phyloP scores from a whole-genome alignment of 2,329 filamentous ascomycete genomes.

The Camptophora hylomeconis region DNA sequence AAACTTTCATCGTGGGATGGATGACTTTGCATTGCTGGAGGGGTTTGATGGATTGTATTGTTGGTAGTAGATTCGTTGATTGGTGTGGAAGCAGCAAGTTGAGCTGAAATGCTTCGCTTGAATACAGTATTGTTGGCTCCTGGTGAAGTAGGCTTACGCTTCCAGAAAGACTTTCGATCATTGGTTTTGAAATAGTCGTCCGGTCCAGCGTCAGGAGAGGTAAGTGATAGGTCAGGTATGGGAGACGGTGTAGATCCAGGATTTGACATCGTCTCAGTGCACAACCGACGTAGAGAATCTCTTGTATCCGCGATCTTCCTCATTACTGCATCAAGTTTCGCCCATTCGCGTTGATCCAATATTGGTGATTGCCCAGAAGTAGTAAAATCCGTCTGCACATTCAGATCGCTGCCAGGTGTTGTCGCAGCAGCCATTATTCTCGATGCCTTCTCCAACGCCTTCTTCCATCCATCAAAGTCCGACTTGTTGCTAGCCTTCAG shows the following conservation, averaged over 20 bases:
- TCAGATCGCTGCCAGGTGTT: constrained; percentile 20
- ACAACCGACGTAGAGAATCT: constrained; percentile 75
- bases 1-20: constrained; percentile 48
- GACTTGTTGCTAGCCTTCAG: constrained; percentile 67
- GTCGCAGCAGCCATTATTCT: constrained; percentile 29
- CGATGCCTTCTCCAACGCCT: constrained; percentile 71
- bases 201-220: constrained; percentile 20
- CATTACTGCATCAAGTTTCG: constrained; percentile 70
- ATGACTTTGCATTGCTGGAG: background rate
- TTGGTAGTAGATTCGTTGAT: constrained; percentile 3
- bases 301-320: constrained; percentile 76
- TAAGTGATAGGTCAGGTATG: too few relatives aligned
- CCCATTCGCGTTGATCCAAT: constrained; percentile 79
- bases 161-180: constrained; percentile 77
- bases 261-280: constrained; percentile 55
- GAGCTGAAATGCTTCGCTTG: constrained; percentile 39
- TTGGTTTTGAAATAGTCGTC: constrained; percentile 24
- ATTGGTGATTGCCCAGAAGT: too few relatives aligned
- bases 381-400: constrained; percentile 23
- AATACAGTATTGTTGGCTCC: constrained; percentile 27
- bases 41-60: constrained; percentile 12
- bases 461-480: constrained; percentile 80
- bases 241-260: constrained; percentile 10
- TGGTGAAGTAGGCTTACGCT: constrained; percentile 58
- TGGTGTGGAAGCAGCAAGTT: constrained; percentile 37